phyloP scores from a whole-genome alignment of 345 rosid genomes.

The Iberis pinnata region DNA sequence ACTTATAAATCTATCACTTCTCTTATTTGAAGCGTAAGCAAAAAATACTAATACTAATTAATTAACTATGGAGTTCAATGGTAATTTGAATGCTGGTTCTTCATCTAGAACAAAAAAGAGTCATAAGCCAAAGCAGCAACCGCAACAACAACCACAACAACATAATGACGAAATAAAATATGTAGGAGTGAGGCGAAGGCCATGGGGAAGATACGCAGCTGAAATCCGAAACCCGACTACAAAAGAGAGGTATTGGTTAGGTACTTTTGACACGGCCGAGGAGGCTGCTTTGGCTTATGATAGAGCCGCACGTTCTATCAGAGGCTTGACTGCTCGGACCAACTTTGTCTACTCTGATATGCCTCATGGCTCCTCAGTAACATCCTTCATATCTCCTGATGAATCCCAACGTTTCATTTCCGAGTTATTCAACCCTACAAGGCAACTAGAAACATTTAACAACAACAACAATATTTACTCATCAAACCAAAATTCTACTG shows the following conservation, averaged over 20 bases:
- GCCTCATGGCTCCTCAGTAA: conserved; percentile 80
- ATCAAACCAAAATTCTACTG: conserved; percentile 24
- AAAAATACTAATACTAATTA: conserved; percentile 6
- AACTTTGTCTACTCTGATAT: conserved; percentile 87
- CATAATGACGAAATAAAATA: conserved; percentile 42
- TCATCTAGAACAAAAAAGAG: conserved; percentile 55
- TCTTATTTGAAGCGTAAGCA: conserved; percentile 1
- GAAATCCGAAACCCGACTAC: conserved; percentile 93
- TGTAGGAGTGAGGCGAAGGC: conserved; percentile 87
- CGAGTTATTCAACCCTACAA: conserved; percentile 37
- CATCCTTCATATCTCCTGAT: conserved; percentile 79
- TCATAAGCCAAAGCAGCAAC: conserved; percentile 19
- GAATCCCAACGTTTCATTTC: conserved; percentile 50
- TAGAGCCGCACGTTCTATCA: conserved; percentile 82
- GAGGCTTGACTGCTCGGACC: conserved; percentile 79
- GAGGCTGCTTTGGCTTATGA: conserved; percentile 93
- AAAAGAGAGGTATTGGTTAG: conserved; percentile 90
- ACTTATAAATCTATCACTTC: conserved; percentile 10
- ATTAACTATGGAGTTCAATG: conserved; percentile 21
- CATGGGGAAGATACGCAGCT: conserved; percentile 94
- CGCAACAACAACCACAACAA: conserved; percentile 33
- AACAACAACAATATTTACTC: conserved; percentile 16
- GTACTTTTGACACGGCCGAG: conserved; percentile 83
- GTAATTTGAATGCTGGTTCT: conserved; percentile 33
- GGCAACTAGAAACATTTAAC: conserved; percentile 12